Base-by-base conservation (phyloP, 164 flowering plant species). In the Kalanchoe fedtschenkoi region DNA sequence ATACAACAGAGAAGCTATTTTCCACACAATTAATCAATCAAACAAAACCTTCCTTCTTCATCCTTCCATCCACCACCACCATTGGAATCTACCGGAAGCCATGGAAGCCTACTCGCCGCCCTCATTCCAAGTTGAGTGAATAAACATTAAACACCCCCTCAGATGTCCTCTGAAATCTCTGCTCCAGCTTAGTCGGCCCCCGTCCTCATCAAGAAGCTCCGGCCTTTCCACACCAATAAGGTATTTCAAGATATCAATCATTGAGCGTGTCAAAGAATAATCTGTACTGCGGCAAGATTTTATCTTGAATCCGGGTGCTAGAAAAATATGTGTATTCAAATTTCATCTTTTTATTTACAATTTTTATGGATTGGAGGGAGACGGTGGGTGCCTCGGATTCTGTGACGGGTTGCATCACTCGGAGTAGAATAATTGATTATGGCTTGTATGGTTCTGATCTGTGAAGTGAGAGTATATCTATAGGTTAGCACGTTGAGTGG, bases 331-430 rank as follows among this genome's bases (percentile, higher is more conserved):
- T n/a, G n/a, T n/a, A n/a, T n/a, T 8, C 55, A 47, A 5, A 22
- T 14, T 47, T 47, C 1, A 7, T 21, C 0, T 22, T 22, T 47
- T 47, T 47, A 1, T 47, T 9, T 7, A 22, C 0, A 47, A 47
- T 5, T 9, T 16, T 16, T 42, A 16, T n/a, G 24, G 1, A 24
- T 47, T 47, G 21, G 2, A 22, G 21, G 14, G 0, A 22, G n/a
- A 22, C 24, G 11, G n/a, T n/a, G 55, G 30, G 29, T 44, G 22
- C 26, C n/a, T 19, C 21, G 26, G 53, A 44, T 44, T 19, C 7
- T 44, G 53, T 44, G 26, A 44, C n/a, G n/a, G 14, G 29, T 47
- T 22, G 55, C 55, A 47, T 47, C 55, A 47, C 55, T 47, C n/a
- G n/a, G 11, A 22, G 55, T 22, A 47, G 55, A 47, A 47, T 47